A percentile compares a stretch with the other conserved stretches of the same genome.
Conservation (phyloP, 2,329 filamentous ascomycete species). For the Madurella mycetomatis region DNA sequence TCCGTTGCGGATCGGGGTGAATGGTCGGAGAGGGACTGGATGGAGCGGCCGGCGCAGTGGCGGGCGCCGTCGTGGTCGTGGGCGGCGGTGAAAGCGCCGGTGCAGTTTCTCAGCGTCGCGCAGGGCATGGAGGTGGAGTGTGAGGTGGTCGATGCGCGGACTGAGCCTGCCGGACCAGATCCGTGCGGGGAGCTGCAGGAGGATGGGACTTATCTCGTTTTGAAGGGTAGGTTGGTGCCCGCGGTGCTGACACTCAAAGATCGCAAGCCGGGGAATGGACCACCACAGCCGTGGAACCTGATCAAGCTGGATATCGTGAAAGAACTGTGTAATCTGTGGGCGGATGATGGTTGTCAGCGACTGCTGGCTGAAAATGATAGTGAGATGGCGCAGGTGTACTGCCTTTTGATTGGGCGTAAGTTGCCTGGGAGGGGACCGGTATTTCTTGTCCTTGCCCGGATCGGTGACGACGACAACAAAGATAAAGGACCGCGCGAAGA, state of each 20-base stretch:
- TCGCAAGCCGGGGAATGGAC: background rate
- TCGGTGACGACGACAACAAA: background rate
- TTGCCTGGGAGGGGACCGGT: constrained; percentile 8
- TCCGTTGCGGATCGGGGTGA: background rate
- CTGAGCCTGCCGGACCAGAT: constrained; percentile 9
- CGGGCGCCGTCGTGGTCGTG: constrained; percentile 22
- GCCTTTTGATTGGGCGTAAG: constrained; percentile 7
- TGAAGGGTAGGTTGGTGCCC: constrained; percentile 12
- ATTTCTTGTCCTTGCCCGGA: constrained; percentile 2
- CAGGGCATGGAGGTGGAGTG: constrained; percentile 6
- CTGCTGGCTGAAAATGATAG: background rate
- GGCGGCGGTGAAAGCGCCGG: constrained; percentile 10
- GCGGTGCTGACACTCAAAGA: constrained; percentile 3
- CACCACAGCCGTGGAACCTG: constrained; percentile 8
- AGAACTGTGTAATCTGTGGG: constrained; percentile 12
- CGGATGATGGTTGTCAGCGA: constrained; percentile 11
- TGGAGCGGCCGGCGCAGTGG: constrained; percentile 9
- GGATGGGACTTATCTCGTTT: constrained; percentile 7
- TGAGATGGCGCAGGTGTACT: background rate
- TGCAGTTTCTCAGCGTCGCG: background rate
- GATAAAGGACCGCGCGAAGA: background rate
- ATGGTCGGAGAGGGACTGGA: background rate
- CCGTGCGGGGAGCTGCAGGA: constrained; percentile 10
- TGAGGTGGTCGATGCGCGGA: constrained; percentile 7
- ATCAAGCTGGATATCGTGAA: constrained; percentile 13